phyloP scores from a whole-genome alignment of 1,139 yeast genomes.

The Hansenula anomala region DNA sequence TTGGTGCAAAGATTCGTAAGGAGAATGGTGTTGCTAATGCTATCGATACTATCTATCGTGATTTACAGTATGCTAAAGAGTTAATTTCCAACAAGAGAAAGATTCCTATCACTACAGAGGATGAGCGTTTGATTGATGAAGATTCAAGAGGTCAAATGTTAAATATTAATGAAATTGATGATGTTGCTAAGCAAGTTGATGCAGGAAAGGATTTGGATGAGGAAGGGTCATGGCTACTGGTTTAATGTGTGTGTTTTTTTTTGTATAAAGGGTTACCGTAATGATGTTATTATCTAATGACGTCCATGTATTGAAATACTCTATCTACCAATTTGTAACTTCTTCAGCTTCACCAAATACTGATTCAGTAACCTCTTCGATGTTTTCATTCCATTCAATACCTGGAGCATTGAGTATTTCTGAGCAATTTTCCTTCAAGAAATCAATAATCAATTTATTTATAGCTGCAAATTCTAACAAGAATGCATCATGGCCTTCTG shows the following conservation, averaged over 20 bases:
- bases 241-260: constrained; percentile 8
- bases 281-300: too few relatives aligned
- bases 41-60: constrained; percentile 68
- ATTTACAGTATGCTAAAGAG: constrained; percentile 70
- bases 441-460: constrained; percentile 63
- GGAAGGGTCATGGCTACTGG: constrained; percentile 27
- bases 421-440: constrained; percentile 52
- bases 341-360: constrained; percentile 96
- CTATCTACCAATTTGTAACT: constrained; percentile 73
- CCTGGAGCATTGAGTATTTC: constrained; percentile 47
- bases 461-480: constrained; percentile 82
- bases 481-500: constrained; percentile 99
- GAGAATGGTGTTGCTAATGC: constrained; percentile 84
- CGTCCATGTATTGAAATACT: too few relatives aligned
- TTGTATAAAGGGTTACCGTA: too few relatives aligned
- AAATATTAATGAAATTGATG: constrained; percentile 5
- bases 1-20: constrained; percentile 56
- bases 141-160: constrained; percentile 3
- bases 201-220: constrained; percentile 17
- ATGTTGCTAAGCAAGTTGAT: constrained; percentile 5
- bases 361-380: constrained; percentile 52
- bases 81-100: constrained; percentile 31
- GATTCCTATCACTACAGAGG: constrained; percentile 6
- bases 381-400: constrained; percentile 51
- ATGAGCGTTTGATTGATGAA: constrained; percentile 8